Percentiles rank a stretch among this genome's conserved stretches.
Evolutionary conservation across 331 rosid species (phyloP).

Genomic region (Malus hybrid): DNA sequence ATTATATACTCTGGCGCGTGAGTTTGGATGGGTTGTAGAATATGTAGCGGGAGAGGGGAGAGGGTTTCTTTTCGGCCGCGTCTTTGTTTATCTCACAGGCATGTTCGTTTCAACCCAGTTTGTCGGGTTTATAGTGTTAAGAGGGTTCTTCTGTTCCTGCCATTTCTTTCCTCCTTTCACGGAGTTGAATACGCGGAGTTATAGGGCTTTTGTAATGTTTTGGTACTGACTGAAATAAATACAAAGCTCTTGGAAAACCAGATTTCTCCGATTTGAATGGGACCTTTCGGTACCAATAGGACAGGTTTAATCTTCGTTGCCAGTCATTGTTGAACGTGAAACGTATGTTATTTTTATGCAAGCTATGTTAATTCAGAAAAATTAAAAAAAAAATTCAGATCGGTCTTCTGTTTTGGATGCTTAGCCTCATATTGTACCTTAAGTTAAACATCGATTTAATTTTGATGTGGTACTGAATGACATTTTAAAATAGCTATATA

Average conservation of each 20-base stretch:
- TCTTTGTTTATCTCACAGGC: constrained; percentile 33
- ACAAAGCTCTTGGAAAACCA: constrained; percentile 3
- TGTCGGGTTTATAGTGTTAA: constrained; percentile 16
- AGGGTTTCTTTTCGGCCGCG: constrained; percentile 27
- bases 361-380: not conserved
- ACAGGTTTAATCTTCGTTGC: not conserved
- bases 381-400: not conserved
- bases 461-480: too few species aligned
- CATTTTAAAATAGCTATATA: too few species aligned
- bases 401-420: not conserved
- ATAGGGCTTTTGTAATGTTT: constrained; percentile 37
- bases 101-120: constrained; percentile 35
- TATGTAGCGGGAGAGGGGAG: constrained; percentile 34
- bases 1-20: constrained; percentile 20
- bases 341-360: not conserved
- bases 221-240: constrained; percentile 21
- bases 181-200: not conserved
- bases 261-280: not conserved
- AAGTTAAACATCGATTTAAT: too few species aligned
- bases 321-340: not conserved
- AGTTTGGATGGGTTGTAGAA: constrained; percentile 41
- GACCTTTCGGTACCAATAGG: not conserved
- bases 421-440: too few species aligned
- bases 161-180: constrained; percentile 18
- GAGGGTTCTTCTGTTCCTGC: constrained; percentile 21